These are phyloP conservation scores for Phytomonas sp. DNA, from an alignment of 208 protist species.

Conservation along the genomic window DNA sequence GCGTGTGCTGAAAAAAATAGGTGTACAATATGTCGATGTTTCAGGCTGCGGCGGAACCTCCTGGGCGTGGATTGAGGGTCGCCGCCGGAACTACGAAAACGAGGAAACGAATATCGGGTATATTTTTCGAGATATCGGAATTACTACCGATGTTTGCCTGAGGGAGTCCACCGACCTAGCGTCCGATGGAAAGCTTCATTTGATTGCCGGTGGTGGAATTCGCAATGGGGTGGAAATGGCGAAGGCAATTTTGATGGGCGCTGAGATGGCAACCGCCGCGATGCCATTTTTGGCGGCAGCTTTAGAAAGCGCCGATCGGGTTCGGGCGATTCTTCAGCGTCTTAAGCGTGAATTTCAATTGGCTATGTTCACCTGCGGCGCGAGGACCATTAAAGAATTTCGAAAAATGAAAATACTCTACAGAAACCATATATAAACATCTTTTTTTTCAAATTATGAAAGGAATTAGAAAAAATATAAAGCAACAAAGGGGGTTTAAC, in stretches of 20 bases:
- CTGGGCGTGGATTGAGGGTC: conserved; percentile 90
- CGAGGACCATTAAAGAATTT: conserved; percentile 64
- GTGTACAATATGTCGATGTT: conserved; percentile 84
- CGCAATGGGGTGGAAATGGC: conserved; percentile 84
- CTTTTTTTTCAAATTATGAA: background rate
- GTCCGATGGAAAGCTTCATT: conserved; percentile 36
- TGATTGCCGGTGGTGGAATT: conserved; percentile 86
- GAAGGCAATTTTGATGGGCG: conserved; percentile 81
- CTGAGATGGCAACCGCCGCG: conserved; percentile 65
- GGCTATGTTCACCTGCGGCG: conserved; percentile 87
- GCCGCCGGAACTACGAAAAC: conserved; percentile 37
- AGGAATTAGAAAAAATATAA: background rate
- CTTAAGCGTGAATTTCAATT: conserved; percentile 62
- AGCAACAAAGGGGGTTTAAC: background rate
- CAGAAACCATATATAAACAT: conserved; percentile 30
- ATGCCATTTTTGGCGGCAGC: conserved; percentile 86
- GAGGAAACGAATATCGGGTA: conserved; percentile 80
- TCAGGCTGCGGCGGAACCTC: conserved; percentile 87
- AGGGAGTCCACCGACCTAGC: conserved; percentile 42
- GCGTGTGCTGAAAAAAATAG: conserved; percentile 50
- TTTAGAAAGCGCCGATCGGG: conserved; percentile 60
- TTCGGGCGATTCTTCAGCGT: conserved; percentile 67
- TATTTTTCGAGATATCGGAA: conserved; percentile 80
- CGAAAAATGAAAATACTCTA: conserved; percentile 39
- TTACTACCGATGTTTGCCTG: conserved; percentile 80